A percentile compares a stretch with the other conserved stretches of the same genome.
Conservation (phyloP, 305 asterid species). For the Fraxinus angustifolia region DNA sequence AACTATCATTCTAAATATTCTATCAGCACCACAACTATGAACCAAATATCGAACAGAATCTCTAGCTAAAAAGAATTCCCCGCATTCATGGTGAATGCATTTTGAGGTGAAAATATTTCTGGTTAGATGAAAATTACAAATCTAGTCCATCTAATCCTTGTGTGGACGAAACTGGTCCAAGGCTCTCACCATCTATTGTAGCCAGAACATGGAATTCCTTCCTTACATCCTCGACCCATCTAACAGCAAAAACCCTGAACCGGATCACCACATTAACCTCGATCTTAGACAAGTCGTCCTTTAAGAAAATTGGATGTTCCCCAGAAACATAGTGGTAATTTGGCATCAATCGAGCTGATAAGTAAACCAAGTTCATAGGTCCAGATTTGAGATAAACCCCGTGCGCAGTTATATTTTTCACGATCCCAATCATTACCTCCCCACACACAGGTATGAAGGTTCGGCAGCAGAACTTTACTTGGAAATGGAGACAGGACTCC, state of each 20-base stretch:
- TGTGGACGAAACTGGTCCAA: constrained; percentile 63
- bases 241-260: constrained; percentile 46
- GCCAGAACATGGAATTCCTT: constrained; percentile 62
- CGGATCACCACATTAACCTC: constrained; percentile 52
- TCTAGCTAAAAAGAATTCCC: neutral
- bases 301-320: constrained; percentile 31
- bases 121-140: constrained; percentile 5
- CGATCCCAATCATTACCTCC: constrained; percentile 59
- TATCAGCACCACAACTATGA: neutral
- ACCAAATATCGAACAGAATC: neutral
- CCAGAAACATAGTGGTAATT: constrained; percentile 39
- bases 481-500: constrained; percentile 35
- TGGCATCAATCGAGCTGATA: constrained; percentile 50
- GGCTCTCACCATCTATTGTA: constrained; percentile 48
- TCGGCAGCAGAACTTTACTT: constrained; percentile 46
- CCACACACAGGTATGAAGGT: constrained; percentile 54
- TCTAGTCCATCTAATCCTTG: constrained; percentile 57
- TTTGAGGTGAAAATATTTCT: neutral
- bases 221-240: constrained; percentile 40
- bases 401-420: constrained; percentile 20
- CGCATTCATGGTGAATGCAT: neutral
- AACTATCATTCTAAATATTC: neutral
- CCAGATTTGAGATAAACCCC: constrained; percentile 71
- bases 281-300: constrained; percentile 58
- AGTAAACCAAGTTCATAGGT: constrained; percentile 59